Conservation (phyloP, 805 yeast genomes). For the Ogataea paraovalis region DNA sequence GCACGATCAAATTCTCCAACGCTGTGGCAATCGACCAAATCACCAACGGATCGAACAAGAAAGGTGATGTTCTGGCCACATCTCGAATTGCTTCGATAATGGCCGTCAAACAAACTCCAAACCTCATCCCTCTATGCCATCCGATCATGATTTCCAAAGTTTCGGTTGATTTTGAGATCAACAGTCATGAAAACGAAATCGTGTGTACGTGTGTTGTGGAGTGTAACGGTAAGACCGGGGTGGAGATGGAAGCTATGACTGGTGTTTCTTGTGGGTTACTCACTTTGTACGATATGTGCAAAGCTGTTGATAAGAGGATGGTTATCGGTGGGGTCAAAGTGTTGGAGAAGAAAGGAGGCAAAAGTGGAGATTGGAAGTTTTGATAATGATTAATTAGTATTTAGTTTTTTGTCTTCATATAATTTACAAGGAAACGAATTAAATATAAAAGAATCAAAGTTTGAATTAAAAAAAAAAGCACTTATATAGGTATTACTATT, state of each 20-base stretch:
- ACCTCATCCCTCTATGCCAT: conserved; percentile 49
- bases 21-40: conserved; percentile 31
- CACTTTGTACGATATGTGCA: conserved; percentile 57
- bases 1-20: conserved; percentile 38
- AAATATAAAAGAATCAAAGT: conserved; percentile 1
- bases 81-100: conserved; percentile 49
- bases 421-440: no score
- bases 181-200: conserved; percentile 19
- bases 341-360: conserved; percentile 41
- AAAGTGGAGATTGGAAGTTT: conserved; percentile 23
- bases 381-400: neutral
- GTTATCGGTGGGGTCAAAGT: conserved; percentile 36
- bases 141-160: conserved; percentile 42
- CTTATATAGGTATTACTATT: no score
- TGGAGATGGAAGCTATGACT: conserved; percentile 53
- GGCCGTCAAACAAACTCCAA: conserved; percentile 46
- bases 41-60: conserved; percentile 36
- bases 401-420: neutral
- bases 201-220: conserved; percentile 36
- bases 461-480: conserved; percentile 11
- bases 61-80: conserved; percentile 48
- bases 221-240: conserved; percentile 51
- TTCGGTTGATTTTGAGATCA: conserved; percentile 29
- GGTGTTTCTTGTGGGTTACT: conserved; percentile 42
- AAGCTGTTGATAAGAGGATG: conserved; percentile 52